A percentile compares a stretch with the other conserved stretches of the same genome.
phyloP scores from a whole-genome alignment of 2,329 filamentous ascomycete species.

The Dactylellina parvicollis region DNA sequence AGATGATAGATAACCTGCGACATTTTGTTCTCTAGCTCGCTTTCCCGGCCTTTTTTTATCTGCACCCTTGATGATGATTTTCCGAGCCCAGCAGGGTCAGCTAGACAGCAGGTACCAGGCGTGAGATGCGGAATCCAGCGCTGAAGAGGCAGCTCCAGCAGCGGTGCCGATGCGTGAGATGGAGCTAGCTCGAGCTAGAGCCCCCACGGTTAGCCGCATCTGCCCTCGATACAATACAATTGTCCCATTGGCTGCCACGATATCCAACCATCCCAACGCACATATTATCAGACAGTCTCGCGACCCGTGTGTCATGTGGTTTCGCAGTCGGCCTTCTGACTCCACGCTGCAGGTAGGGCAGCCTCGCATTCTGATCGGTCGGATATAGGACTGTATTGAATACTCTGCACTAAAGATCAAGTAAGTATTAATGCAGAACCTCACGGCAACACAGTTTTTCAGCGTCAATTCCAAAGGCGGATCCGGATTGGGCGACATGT shows the following conservation, averaged over 20 bases:
- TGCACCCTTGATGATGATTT: conserved; percentile 3
- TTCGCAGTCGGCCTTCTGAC: no score
- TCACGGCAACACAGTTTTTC: conserved; percentile 36
- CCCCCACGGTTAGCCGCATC: background rate
- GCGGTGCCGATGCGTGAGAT: conserved; percentile 1
- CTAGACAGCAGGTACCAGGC: conserved; percentile 28
- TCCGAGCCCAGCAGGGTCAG: conserved; percentile 15
- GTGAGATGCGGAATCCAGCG: conserved; percentile 15
- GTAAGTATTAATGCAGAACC: background rate
- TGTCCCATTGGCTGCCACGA: no score
- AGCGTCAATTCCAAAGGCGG: background rate
- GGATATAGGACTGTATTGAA: no score
- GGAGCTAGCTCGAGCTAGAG: conserved; percentile 19
- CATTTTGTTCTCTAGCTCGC: conserved; percentile 13
- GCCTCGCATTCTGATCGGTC: no score
- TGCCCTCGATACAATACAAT: background rate
- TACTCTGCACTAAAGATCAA: background rate
- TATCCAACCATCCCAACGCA: no score
- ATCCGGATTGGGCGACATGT: background rate
- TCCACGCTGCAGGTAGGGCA: no score
- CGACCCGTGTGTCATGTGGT: no score
- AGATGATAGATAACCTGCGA: conserved; percentile 45
- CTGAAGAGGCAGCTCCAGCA: conserved; percentile 32
- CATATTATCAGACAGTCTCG: no score
- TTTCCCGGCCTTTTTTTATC: conserved; percentile 22